Evolutionary conservation across 768 basidiomycete genomes (phyloP), one percentile per base, ranked within the genome.

Genomic region (Butyriboletus loyo): DNA sequence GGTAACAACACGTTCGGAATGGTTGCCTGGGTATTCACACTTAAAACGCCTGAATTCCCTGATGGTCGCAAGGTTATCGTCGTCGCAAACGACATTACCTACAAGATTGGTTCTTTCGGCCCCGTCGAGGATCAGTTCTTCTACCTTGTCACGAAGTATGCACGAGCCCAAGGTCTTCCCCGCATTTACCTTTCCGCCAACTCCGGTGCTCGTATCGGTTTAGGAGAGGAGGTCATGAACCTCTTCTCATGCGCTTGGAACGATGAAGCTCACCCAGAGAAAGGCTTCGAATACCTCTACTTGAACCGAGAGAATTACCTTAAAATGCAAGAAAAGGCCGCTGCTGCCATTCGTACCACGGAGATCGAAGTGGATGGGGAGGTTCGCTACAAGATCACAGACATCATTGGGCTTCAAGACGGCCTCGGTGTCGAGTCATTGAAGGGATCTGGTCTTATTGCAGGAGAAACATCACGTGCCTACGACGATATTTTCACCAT

Each of bases 401-500:
- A 93, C 62, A 85, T 98, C 68, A 95, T 98, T 59, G 97, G 97
- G 67, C 75, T 93, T n/a, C 93, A 97, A 68, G 91, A 99, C 54
- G 97, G 97, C 52, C 81, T 98, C 17, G 96, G 97, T 64, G 97
- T 99, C 25, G 97, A 98, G 71, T 97, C 85, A 49, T 75, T 99
- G 68, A 92, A 79, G 69, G 97, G 97, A 39, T 98, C 97, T 25
- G 97, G 96, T 70, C 84, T 99, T 58, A 98, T 99, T 65, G 97
- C 97, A 32, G 97, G 97, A 41, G 97, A 97, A 71, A 99, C 97
- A 0, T 96, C 95, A 31, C 85, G 97, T 31, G 97, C 97, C 1
- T 99, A 99, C 72, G 96, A 98, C 63, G 97, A 99, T 67, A 98
- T 99, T 67, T 99, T 99, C 79, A 99, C 97, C 44, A 96, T 98